phyloP scores from a whole-genome alignment of 2,329 filamentous ascomycete species.

The Hypoxylon sp. region DNA sequence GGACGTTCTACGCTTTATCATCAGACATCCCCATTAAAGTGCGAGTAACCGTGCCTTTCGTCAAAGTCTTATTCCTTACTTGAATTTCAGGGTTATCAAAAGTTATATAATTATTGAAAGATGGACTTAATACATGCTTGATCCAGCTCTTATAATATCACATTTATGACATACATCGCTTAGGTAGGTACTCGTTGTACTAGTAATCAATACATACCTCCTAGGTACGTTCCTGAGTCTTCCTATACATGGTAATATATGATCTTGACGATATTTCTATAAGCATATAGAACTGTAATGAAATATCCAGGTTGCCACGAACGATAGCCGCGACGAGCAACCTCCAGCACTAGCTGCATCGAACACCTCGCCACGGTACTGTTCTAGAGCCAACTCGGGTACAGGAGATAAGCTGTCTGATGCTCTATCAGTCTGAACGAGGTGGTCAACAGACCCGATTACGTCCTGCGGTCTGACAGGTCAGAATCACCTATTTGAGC shows the following conservation, averaged over 20 bases:
- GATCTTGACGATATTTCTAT: background rate
- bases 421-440: too few species aligned
- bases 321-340: background rate
- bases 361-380: background rate
- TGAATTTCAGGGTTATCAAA: background rate
- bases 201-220: too few species aligned
- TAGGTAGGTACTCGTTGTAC: background rate
- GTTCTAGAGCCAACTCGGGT: background rate
- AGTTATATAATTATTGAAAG: background rate
- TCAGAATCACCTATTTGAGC: background rate
- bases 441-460: background rate
- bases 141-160: background rate
- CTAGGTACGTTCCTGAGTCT: too few species aligned
- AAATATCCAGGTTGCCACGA: background rate
- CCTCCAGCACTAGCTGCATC: background rate
- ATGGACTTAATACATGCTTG: background rate
- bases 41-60: background rate
- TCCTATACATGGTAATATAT: background rate
- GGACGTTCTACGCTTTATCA: background rate
- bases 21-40: background rate
- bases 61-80: background rate
- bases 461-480: background rate
- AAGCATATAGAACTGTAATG: background rate
- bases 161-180: background rate
- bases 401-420: too few species aligned